Evolutionary conservation across 129 eudicot genomes (phyloP).

Genomic region (Deinandra increscens): DNA sequence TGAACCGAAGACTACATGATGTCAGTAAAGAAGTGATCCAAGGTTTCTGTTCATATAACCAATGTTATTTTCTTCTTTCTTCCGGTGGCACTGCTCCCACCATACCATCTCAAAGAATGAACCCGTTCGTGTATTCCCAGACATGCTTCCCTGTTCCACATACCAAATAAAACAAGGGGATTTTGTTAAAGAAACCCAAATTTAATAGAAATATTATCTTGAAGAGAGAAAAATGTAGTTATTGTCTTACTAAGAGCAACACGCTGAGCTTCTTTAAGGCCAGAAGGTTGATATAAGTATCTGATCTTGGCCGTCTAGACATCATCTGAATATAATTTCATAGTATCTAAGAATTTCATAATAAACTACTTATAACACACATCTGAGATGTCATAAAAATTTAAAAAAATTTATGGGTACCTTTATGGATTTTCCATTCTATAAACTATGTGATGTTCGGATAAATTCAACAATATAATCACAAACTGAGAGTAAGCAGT

Average conservation of each 20-base stretch:
- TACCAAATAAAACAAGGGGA: conserved; percentile 47
- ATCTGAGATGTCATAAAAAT: neutral
- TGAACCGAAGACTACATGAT: too few relatives aligned
- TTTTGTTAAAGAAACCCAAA: conserved; percentile 11
- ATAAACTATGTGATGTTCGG: conserved; percentile 53
- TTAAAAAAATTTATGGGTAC: conserved; percentile 24
- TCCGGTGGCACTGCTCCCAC: too few relatives aligned
- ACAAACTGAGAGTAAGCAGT: conserved; percentile 76
- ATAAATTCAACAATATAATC: conserved; percentile 74
- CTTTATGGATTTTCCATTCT: conserved; percentile 63
- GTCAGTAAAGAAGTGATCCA: too few relatives aligned
- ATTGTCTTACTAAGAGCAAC: conserved; percentile 62
- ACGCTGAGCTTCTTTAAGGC: conserved; percentile 78
- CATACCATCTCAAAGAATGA: too few relatives aligned
- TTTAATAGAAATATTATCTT: neutral
- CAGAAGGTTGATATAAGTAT: conserved; percentile 76
- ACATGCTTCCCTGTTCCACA: conserved; percentile 73
- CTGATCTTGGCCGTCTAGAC: conserved; percentile 71
- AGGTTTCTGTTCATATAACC: too few relatives aligned
- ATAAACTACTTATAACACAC: conserved; percentile 9
- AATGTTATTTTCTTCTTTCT: too few relatives aligned
- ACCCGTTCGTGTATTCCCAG: conserved; percentile 59
- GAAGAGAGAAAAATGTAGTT: neutral
- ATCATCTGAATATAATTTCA: conserved; percentile 48
- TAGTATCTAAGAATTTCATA: neutral